Conservation (phyloP, 140 eudicot genomes). For the Artemisia princeps region DNA sequence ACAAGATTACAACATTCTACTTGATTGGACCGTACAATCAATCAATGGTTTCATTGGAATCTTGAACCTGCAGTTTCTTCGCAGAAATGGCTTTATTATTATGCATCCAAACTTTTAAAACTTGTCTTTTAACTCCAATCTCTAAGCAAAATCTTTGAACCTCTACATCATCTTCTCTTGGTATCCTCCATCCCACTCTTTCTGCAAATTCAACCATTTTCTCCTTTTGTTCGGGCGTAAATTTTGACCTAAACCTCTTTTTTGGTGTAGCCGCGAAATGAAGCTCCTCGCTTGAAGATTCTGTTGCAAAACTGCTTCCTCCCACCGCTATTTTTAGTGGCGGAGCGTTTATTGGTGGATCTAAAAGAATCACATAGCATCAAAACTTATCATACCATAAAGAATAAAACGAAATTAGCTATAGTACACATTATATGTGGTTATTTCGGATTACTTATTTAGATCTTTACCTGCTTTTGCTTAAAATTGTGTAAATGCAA, state of each 20-base stretch:
- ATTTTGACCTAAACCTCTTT: conserved; percentile 67
- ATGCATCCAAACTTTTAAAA: conserved; percentile 94
- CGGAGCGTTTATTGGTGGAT: conserved; percentile 13
- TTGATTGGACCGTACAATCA: conserved; percentile 25
- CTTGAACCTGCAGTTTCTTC: conserved; percentile 45
- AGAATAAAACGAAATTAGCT: neutral
- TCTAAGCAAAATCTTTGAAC: conserved; percentile 71
- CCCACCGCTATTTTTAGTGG: conserved; percentile 49
- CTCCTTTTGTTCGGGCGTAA: conserved; percentile 69
- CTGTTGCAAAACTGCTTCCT: conserved; percentile 46
- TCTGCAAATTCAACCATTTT: conserved; percentile 81
- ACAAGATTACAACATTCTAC: conserved; percentile 23
- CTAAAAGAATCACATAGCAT: neutral
- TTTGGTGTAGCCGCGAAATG: conserved; percentile 43
- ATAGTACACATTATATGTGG: neutral
- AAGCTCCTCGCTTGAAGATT: conserved; percentile 73
- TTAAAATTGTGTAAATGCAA: too few relatives aligned
- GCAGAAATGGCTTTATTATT: conserved; percentile 62
- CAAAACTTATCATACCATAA: neutral
- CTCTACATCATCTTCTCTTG: conserved; percentile 71
- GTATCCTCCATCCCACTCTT: conserved; percentile 82
- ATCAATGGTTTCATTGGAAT: conserved; percentile 30
- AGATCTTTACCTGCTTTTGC: too few relatives aligned
- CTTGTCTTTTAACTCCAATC: conserved; percentile 77
- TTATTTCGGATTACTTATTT: too few relatives aligned